These are phyloP conservation scores for Backusella circina DNA, from an alignment of 192 early-diverging fungal genomes.

Conservation along the genomic window DNA sequence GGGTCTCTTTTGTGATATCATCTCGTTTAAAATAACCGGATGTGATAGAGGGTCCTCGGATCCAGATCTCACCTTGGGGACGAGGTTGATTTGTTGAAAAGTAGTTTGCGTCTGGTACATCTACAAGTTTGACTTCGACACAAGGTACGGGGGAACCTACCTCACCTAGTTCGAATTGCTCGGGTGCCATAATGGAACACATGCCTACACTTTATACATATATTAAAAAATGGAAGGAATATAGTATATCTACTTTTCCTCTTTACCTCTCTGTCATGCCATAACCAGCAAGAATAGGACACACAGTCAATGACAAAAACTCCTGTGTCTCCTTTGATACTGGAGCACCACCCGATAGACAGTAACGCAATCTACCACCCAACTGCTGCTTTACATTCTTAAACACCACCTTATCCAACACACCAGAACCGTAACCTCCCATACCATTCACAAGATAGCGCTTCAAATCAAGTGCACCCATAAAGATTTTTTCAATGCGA, in stretches of 20 bases:
- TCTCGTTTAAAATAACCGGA: constrained; percentile 77
- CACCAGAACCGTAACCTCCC: constrained; percentile 61
- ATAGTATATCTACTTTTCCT: too few relatives aligned
- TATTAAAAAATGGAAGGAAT: too few relatives aligned
- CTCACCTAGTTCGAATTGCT: constrained; percentile 50
- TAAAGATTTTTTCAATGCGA: constrained; percentile 64
- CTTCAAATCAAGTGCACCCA: constrained; percentile 72
- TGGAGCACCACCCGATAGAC: constrained; percentile 87
- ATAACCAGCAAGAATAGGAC: constrained; percentile 84
- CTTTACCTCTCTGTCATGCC: constrained; percentile 48
- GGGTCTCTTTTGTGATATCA: constrained; percentile 57
- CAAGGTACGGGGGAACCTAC: constrained; percentile 78
- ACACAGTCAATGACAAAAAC: constrained; percentile 71
- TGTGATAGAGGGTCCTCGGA: constrained; percentile 77
- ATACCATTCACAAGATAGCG: constrained; percentile 45
- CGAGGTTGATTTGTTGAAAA: constrained; percentile 51
- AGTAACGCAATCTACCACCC: constrained; percentile 80
- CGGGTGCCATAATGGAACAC: constrained; percentile 63
- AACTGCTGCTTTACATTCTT: constrained; percentile 75
- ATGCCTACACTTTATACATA: constrained; percentile 34
- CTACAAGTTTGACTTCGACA: constrained; percentile 78
- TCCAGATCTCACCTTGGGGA: constrained; percentile 80
- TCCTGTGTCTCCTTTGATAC: constrained; percentile 82
- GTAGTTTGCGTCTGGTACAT: constrained; percentile 63
- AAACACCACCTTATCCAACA: constrained; percentile 81